phyloP scores from a whole-genome alignment of 1,284 basidiomycete genomes.

The Kalmanozyma brasiliensis region DNA sequence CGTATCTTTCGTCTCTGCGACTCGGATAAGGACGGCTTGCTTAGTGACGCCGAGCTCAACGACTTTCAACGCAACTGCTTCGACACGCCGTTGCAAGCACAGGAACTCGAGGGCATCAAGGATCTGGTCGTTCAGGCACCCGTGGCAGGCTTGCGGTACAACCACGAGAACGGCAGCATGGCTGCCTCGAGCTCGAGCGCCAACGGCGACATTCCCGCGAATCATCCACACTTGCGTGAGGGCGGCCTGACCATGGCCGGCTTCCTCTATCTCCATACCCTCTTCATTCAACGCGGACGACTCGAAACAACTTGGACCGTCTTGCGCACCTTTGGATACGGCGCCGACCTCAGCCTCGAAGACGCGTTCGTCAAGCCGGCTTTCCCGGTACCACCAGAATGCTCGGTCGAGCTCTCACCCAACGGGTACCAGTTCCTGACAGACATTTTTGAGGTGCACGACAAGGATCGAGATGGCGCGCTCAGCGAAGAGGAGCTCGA shows the following conservation, averaged over 20 bases:
- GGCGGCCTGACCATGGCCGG: conserved; percentile 86
- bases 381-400: conserved; percentile 93
- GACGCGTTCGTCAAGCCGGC: conserved; percentile 68
- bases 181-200: conserved; percentile 44
- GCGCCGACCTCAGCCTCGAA: conserved; percentile 83
- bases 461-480: conserved; percentile 97
- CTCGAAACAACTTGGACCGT: conserved; percentile 99
- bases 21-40: conserved; percentile 88
- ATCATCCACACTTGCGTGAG: conserved; percentile 69
- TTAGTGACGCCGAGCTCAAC: conserved; percentile 91
- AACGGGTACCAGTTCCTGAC: conserved; percentile 96
- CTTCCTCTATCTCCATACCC: conserved; percentile 93
- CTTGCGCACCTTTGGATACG: conserved; percentile 92
- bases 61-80: conserved; percentile 98
- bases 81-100: conserved; percentile 86
- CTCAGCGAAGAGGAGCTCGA: conserved; percentile 85
- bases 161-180: conserved; percentile 46
- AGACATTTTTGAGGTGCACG: conserved; percentile 94
- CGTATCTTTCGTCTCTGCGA: conserved; percentile 98
- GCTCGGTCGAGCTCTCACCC: conserved; percentile 92
- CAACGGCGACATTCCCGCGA: conserved; percentile 33
- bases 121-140: conserved; percentile 60
- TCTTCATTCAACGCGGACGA: conserved; percentile 94
- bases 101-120: conserved; percentile 80
- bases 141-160: conserved; percentile 42